Evolutionary conservation across 179 eudicot species (phyloP).

Genomic region (Spinacia oleracea): DNA sequence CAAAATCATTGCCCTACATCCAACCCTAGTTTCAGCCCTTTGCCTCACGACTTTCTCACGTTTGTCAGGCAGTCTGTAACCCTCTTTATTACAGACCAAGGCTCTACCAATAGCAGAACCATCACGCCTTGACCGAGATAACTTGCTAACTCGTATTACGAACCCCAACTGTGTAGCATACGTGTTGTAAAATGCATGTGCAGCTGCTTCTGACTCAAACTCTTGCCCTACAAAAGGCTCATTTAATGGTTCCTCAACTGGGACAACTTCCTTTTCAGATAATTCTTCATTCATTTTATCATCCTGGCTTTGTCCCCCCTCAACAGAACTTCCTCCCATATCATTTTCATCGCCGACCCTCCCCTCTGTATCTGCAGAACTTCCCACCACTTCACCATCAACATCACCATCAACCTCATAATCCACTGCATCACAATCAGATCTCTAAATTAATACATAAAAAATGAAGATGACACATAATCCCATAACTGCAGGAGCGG

Average conservation of each 20-base stretch:
- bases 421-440: conserved; percentile 51
- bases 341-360: conserved; percentile 56
- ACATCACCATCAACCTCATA: conserved; percentile 63
- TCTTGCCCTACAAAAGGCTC: conserved; percentile 89
- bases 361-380: conserved; percentile 55
- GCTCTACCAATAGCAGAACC: conserved; percentile 85
- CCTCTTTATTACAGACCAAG: conserved; percentile 90
- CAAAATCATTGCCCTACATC: conserved; percentile 89
- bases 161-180: conserved; percentile 77
- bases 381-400: conserved; percentile 60
- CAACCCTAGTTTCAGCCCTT: conserved; percentile 82
- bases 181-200: conserved; percentile 80
- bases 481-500: not conserved
- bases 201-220: conserved; percentile 84
- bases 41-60: conserved; percentile 82
- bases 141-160: conserved; percentile 81
- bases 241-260: conserved; percentile 39
- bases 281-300: conserved; percentile 48
- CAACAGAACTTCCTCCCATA: conserved; percentile 63
- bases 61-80: conserved; percentile 68
- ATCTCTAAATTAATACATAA: conserved; percentile 8
- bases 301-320: conserved; percentile 52
- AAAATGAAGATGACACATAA: not conserved
- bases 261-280: conserved; percentile 44
- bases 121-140: conserved; percentile 89